Base-by-base conservation (phyloP, 192 early-diverging fungal species). In the Entomortierella chlamydospora region DNA sequence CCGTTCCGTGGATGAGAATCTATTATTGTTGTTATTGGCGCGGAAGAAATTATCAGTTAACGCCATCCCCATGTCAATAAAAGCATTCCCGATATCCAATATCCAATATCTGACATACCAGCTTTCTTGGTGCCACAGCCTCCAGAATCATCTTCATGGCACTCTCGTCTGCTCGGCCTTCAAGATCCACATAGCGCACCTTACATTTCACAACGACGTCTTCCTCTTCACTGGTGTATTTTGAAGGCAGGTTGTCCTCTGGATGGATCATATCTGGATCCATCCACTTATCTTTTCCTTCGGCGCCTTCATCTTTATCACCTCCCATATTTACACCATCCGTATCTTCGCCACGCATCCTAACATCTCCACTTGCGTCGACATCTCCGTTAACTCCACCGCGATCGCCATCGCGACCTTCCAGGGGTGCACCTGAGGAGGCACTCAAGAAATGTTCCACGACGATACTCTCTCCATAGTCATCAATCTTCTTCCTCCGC, bases 401-500 rank as follows among this genome's bases (percentile, higher is more conserved):
- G 15, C 69, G 25, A 18, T 49, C 49, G 20, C 58, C 59, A 41
- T 51, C 49, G 20, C 58, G 47, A 41, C 47, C 52, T 2, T 61
- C 50, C 42, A 37, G 56, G 13, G 69, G 61, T 25, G 55, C 61
- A 57, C 52, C 17, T 18, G 73, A 78, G 0, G 73, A 69, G 6
- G 67, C 73, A 37, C 56, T 78, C 67, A 78, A 64, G 13, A 83
- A 93, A 34, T 86, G 74, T 37, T 87, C 84, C 8, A 89, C 82
- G 70, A 93, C 90, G 70, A 94, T 90, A 41, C 91, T 87, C 82
- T 97, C 91, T 51, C 95, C 92, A 86, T 98, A 99, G 68, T 98
- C 97, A 70, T 99, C 98, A 70, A 93, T 90, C 73, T 90, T 90
- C 53, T 92, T 93, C 61, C 91, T 86, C 51, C 87, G 85, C 61